A percentile compares a stretch with the other conserved stretches of the same genome.
These are phyloP conservation scores for Volutella citrinella DNA, from an alignment of 2,329 filamentous ascomycete species.

Conservation along the genomic window DNA sequence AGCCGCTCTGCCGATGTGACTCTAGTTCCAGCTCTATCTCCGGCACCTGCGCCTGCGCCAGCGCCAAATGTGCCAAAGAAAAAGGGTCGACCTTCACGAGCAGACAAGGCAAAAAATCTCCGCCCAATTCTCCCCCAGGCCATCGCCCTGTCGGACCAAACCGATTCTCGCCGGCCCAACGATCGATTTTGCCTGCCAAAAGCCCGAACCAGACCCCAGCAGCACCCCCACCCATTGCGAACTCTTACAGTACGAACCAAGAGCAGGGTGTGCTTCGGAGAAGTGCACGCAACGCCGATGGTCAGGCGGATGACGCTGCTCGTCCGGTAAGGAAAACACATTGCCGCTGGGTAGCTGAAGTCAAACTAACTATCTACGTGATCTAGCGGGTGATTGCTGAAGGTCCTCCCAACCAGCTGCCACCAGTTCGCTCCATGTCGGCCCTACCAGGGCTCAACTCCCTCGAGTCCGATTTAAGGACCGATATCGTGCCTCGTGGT, in stretches of 20 bases:
- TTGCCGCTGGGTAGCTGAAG: too few relatives aligned
- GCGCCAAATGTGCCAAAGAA: conserved; percentile 36
- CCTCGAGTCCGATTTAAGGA: too few relatives aligned
- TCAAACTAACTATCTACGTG: neutral
- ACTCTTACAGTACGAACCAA: conserved; percentile 9
- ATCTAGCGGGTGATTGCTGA: conserved; percentile 9
- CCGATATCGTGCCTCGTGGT: too few relatives aligned
- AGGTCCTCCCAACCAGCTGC: conserved; percentile 1
- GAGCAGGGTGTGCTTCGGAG: too few relatives aligned
- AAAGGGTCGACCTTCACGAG: conserved; percentile 44
- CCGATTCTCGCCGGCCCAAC: conserved; percentile 1
- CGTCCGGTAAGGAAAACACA: conserved; percentile 8
- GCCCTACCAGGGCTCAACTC: too few relatives aligned
- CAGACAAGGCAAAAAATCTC: conserved; percentile 37
- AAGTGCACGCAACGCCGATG: neutral
- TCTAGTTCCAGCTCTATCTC: conserved; percentile 5
- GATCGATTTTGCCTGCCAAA: too few relatives aligned
- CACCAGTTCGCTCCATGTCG: neutral
- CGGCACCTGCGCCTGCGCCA: conserved; percentile 6
- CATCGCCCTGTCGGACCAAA: conserved; percentile 22
- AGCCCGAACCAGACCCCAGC: neutral
- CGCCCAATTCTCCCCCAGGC: conserved; percentile 31
- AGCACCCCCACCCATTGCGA: neutral
- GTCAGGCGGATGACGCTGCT: conserved; percentile 1
- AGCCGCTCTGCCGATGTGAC: conserved; percentile 8